Conservation (phyloP, 352 stramenopile genomes). For the Thalassiosira mediterranea region DNA sequence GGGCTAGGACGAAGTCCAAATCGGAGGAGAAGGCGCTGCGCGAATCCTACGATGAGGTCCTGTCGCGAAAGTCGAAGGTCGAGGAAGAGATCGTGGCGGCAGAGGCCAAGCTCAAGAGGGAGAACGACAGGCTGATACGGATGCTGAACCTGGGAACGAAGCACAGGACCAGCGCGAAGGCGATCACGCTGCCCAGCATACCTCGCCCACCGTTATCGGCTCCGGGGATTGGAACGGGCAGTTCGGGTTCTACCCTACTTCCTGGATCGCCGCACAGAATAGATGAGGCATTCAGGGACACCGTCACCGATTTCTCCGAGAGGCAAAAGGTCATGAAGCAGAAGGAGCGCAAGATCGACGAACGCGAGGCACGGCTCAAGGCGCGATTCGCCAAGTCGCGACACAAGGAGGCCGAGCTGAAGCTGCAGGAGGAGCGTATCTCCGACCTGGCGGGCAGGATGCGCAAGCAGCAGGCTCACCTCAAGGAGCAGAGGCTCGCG, state of each 20-base stretch:
- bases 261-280: background rate
- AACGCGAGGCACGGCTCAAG: conserved; percentile 24
- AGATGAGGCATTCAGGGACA: conserved; percentile 25
- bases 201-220: conserved; percentile 9
- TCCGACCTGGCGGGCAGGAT: conserved; percentile 33
- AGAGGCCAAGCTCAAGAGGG: conserved; percentile 23
- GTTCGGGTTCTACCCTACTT: too few species aligned
- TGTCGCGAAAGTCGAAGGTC: conserved; percentile 26
- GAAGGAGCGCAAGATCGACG: conserved; percentile 19
- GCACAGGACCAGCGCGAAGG: conserved; percentile 2
- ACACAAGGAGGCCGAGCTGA: conserved; percentile 30
- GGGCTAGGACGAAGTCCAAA: conserved; percentile 14
- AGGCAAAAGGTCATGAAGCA: conserved; percentile 25
- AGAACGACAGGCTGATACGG: conserved; percentile 30
- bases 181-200: background rate
- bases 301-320: conserved; percentile 21
- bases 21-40: conserved; percentile 12
- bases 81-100: conserved; percentile 30
- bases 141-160: conserved; percentile 24
- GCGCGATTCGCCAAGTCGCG: conserved; percentile 12
- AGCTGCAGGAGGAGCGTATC: conserved; percentile 39
- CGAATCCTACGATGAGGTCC: conserved; percentile 27
- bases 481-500: conserved; percentile 35
- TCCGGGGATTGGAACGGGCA: conserved; percentile 5
- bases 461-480: conserved; percentile 26